Base-by-base conservation (phyloP, 768 basidiomycete genomes). In the Harrya chromipes region DNA sequence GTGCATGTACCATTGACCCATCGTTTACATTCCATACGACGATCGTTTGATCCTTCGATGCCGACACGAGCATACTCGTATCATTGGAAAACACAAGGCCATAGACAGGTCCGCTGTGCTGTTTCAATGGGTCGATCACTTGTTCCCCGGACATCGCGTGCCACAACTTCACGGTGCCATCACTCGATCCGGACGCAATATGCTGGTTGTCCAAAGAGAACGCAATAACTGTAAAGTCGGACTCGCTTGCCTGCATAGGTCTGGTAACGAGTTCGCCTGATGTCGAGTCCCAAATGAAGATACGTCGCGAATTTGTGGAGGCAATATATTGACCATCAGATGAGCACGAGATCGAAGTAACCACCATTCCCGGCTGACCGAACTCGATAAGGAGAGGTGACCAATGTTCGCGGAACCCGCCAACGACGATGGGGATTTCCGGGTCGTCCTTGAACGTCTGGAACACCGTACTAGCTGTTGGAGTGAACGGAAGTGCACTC, bases 371-470 rank as follows among this genome's bases (percentile, higher is more conserved):
- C 0, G 50, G 52, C 12, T 35, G 46, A 43, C 54, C 49, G 31
- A 67, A 65, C 31, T 67, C 66, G 13, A 53, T 66, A 17, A 69
- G 67, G 23, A 67, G 53, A 6, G 66, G 68, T 3, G 66, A 54
- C 66, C 66, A 68, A 20, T 54, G 56, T 34, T 66, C 58, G 6
- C 64, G 68, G 36, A 62, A 68, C 9, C 65, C 65, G 16, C 66
- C 68, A 1, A 38, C 53, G 35, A 70, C 29, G 39, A 55, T 6
- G 16, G 68, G 66, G 10, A 59, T 4, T 9, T 55, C 46, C 16
- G 55, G 43, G 19, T 66, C 63, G 1, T 59, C 50, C 36, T 66
- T 63, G 55, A 68, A 68, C 14, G 51, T 52, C 31, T 55, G 57
- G 39, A 62, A 68, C 29, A 70, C 38, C 8, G 49, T 39, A 9